Evolutionary conservation across 1,139 yeast genomes (phyloP).

Genomic region (Saccharomyces hybrid): DNA sequence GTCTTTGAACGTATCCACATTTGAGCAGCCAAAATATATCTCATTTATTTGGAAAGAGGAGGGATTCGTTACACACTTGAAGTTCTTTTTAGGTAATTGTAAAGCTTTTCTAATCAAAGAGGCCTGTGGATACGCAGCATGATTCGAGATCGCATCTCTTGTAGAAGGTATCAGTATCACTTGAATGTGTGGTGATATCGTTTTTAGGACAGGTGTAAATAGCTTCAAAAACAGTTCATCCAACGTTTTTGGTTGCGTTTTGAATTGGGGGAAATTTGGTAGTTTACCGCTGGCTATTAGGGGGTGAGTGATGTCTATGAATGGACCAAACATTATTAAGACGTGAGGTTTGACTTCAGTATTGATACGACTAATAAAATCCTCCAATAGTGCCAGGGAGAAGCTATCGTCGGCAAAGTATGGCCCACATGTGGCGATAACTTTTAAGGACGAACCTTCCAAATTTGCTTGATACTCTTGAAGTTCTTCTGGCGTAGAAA

Average conservation of each 20-base stretch:
- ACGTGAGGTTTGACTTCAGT: constrained; percentile 58
- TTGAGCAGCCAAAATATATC: constrained; percentile 63
- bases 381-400: constrained; percentile 40
- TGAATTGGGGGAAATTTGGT: constrained; percentile 29
- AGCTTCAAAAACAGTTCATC: constrained; percentile 62
- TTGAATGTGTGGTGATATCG: constrained; percentile 47
- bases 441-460: constrained; percentile 33
- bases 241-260: constrained; percentile 40
- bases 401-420: constrained; percentile 44
- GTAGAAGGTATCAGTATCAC: constrained; percentile 70
- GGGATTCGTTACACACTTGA: constrained; percentile 79
- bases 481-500: constrained; percentile 47
- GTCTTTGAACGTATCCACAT: constrained; percentile 68
- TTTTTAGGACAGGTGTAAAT: constrained; percentile 56
- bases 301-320: constrained; percentile 65
- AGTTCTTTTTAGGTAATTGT: constrained; percentile 56
- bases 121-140: constrained; percentile 86
- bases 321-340: constrained; percentile 75
- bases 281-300: constrained; percentile 53
- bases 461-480: constrained; percentile 32
- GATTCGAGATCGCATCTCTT: constrained; percentile 58
- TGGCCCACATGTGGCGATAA: constrained; percentile 52
- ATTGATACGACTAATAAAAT: constrained; percentile 53
- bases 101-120: constrained; percentile 57
- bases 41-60: constrained; percentile 75